These are phyloP conservation scores for Phytopythium delawarense DNA, from an alignment of 352 stramenopile species.

Conservation along the genomic window DNA sequence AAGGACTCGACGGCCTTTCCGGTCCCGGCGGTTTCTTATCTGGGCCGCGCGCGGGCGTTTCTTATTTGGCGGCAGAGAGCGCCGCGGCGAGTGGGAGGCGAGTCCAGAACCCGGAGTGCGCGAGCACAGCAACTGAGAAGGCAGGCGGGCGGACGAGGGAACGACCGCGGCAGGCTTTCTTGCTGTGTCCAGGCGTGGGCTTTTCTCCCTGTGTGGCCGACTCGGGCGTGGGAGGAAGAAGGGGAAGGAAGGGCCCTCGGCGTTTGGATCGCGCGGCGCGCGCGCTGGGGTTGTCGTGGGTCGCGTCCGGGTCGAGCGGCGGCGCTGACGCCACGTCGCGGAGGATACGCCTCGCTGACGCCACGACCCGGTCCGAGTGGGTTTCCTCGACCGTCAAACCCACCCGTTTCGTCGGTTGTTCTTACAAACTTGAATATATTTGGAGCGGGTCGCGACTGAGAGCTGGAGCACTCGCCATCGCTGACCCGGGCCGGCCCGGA, in stretches of 20 bases:
- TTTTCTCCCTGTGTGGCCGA: no score
- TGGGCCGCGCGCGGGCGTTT: slow-evolving; percentile 2
- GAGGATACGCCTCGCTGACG: slow-evolving; percentile 16
- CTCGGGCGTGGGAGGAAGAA: no score
- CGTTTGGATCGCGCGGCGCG: not conserved
- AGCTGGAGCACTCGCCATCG: not conserved
- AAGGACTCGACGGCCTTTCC: not conserved
- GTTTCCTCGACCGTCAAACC: not conserved
- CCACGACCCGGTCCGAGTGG: not conserved
- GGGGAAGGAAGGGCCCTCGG: no score
- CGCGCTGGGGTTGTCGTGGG: no score
- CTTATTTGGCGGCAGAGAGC: not conserved
- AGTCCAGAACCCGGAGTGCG: no score
- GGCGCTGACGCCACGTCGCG: slow-evolving; percentile 6
- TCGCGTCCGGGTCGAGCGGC: not conserved
- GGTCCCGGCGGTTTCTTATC: slow-evolving; percentile 1
- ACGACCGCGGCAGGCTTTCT: no score
- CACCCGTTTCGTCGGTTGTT: not conserved
- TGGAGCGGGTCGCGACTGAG: not conserved
- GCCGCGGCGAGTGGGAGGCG: no score
- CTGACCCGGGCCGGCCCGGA: not conserved
- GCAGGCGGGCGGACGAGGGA: no score
- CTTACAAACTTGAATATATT: not conserved
- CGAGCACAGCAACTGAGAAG: no score
- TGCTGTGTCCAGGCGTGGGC: no score